Percentiles rank a stretch among this genome's conserved stretches.
phyloP scores from a whole-genome alignment of 805 yeast species.

The Candida ascalaphidarum region DNA sequence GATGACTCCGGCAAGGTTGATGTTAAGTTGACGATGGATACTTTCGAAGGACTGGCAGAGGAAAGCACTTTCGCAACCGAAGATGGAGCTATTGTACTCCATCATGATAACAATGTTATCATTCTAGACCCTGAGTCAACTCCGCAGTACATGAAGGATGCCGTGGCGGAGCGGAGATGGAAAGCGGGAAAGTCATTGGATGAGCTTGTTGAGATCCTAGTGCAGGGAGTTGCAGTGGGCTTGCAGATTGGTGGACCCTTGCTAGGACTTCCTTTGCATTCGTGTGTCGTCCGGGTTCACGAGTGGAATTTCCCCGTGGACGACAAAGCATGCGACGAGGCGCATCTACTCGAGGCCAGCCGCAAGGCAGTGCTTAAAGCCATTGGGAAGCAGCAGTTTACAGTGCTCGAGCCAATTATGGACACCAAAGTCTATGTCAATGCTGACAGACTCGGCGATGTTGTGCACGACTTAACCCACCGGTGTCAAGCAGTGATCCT shows the following conservation, averaged over 20 bases:
- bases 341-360: constrained; percentile 36
- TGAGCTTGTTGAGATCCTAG: constrained; percentile 42
- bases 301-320: constrained; percentile 50
- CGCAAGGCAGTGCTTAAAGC: constrained; percentile 23
- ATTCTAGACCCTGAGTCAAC: constrained; percentile 26
- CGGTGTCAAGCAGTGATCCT: constrained; percentile 67
- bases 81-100: constrained; percentile 29
- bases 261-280: constrained; percentile 50
- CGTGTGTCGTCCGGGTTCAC: constrained; percentile 47
- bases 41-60: constrained; percentile 28
- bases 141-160: constrained; percentile 13
- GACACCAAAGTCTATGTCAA: constrained; percentile 55
- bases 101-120: constrained; percentile 40
- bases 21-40: constrained; percentile 20
- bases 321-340: constrained; percentile 23
- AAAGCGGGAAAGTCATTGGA: constrained; percentile 38
- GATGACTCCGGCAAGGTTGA: constrained; percentile 12
- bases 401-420: constrained; percentile 86
- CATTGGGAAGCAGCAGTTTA: constrained; percentile 23
- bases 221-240: constrained; percentile 53
- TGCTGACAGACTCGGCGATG: constrained; percentile 71
- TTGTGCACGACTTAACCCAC: constrained; percentile 76
- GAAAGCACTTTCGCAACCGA: constrained; percentile 27
- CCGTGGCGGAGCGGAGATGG: constrained; percentile 37
- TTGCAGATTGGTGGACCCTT: constrained; percentile 62